Percentiles rank a stretch among this genome's conserved stretches.
phyloP scores from a whole-genome alignment of 768 basidiomycete species.

The Auricularia cornea region DNA sequence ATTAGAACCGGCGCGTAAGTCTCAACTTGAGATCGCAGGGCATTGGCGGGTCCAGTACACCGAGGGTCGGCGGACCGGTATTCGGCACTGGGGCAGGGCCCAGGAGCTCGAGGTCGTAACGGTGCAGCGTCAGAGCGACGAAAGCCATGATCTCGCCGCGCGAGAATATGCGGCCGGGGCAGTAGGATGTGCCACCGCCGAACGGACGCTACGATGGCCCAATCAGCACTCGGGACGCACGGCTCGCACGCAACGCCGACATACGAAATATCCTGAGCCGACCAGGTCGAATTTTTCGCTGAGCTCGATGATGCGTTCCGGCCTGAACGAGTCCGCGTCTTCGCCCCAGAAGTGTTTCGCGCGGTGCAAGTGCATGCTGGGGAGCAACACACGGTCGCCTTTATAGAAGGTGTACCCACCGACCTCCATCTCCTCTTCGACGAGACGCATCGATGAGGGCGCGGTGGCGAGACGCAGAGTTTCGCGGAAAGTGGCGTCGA shows the following conservation, averaged over 20 bases:
- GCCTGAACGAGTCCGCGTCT: background rate
- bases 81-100: background rate
- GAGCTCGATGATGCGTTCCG: background rate
- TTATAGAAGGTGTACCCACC: background rate
- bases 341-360: constrained; percentile 1
- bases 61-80: background rate
- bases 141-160: background rate
- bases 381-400: background rate
- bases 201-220: background rate
- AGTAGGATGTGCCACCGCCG: background rate
- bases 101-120: background rate
- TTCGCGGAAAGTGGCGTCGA: background rate
- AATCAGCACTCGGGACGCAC: no score
- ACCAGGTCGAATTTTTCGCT: background rate
- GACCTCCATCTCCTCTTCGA: background rate
- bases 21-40: background rate
- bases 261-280: background rate
- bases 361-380: background rate
- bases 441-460: background rate
- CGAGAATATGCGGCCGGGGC: background rate
- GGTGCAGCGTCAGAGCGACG: background rate
- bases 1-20: background rate
- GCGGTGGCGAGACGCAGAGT: background rate
- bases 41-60: background rate
- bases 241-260: background rate